A percentile compares a stretch with the other conserved stretches of the same genome.
These are phyloP conservation scores for Trifolium repens DNA, from an alignment of 306 rosid species.

Conservation along the genomic window DNA sequence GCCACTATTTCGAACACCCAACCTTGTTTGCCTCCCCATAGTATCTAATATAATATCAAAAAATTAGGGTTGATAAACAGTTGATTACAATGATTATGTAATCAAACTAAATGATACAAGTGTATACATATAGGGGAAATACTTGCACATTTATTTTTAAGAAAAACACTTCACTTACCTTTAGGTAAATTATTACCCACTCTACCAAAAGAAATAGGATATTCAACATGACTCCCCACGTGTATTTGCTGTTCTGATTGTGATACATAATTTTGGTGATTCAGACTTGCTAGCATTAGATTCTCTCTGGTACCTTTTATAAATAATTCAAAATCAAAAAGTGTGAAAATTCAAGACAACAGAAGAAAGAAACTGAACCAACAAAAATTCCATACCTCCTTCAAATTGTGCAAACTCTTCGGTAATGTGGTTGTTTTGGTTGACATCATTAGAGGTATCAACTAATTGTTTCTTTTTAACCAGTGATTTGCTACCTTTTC, in stretches of 20 bases:
- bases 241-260: slow-evolving; percentile 6
- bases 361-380: neutral
- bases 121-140: neutral
- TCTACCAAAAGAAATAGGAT: neutral
- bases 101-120: neutral
- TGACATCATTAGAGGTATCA: slow-evolving; percentile 10
- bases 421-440: slow-evolving; percentile 8
- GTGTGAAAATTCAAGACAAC: slow-evolving; percentile 10
- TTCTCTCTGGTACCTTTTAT: neutral
- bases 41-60: neutral
- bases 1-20: slow-evolving; percentile 14
- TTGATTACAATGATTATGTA: slow-evolving; percentile 6
- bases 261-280: neutral
- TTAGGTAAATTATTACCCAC: neutral
- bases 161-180: neutral
- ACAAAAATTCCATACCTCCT: slow-evolving; percentile 9
- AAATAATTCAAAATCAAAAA: slow-evolving; percentile 7
- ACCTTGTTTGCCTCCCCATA: neutral
- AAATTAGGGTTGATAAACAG: slow-evolving; percentile 3
- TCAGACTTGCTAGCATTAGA: neutral
- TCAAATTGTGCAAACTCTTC: slow-evolving; percentile 4
- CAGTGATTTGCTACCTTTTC: neutral
- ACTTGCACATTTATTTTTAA: neutral
- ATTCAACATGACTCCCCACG: neutral
- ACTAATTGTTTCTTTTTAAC: neutral